Evolutionary conservation across 352 stramenopile species (phyloP), one percentile per base, ranked within the genome.

Genomic region (Pseudoperonospora humuli): DNA sequence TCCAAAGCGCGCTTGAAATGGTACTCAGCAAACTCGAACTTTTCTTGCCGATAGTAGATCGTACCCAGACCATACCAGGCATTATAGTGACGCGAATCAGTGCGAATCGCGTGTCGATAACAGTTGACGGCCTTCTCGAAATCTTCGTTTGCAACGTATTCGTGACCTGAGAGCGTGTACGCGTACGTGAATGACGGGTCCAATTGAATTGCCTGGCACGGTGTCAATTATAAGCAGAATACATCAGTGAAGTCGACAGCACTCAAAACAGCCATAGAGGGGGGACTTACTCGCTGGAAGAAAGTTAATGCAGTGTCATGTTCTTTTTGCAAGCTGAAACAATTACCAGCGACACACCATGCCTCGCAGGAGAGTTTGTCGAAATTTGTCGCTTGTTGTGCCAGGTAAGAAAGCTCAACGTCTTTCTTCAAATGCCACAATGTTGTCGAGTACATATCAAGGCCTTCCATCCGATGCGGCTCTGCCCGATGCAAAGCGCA

Each of bases 341-440:
- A 98, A 56, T 99, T 99, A 14, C 96, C 96, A 17, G 96, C 89
- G 26, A 95, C 88, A 60, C 94, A 98, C 94, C 95, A 99, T 6
- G 92, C 86, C 51, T 98, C 88, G 4, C 92, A 84, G 14, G 84
- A 90, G 37, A 94, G 61, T 28, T 90, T 86, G 72, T 98, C 93
- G 29, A 97, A 96, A 23, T 96, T 89, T 2, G 79, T 92, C 24
- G 83, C 84, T 55, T 95, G 74, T 52, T 98, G 94, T 3, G 96
- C 93, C 43, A 99, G 54, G 59, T 97, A 95, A n/a, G 87, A 96
- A 15, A 98, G 60, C 51, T 98, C 93, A 13, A 98, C 93, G 63
- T 98, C 94, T 42, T 97, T 93, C 67, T 98, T 98, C 15, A 98
- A 56, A 61, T 98, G 95, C 93, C 95, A 99, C 18, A 98, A 68